Evolutionary conservation across 2,329 filamentous ascomycete species (phyloP), one percentile per base, ranked within the genome.

Genomic region (Dothistroma septosporum): DNA sequence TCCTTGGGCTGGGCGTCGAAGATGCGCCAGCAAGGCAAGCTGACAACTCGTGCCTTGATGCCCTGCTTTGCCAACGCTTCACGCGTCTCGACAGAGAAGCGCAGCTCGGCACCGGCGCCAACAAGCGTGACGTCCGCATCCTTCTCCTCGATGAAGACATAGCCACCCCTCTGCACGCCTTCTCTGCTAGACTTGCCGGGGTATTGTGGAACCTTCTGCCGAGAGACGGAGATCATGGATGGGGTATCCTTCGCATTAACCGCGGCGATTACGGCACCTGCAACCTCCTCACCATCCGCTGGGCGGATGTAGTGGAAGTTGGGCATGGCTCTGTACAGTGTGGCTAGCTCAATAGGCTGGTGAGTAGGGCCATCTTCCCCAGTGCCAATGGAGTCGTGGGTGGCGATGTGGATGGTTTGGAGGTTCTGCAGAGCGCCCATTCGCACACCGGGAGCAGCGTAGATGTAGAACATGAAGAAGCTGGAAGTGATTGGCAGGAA

Each of bases 71-170:
- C 58, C 9, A 74, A 66, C 14, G 72, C 68, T 32, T 76, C 70
- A 5, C 75, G 75, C 1, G 77, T 74, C 22, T 77, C 72, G 2
- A 84, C 68, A 0, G 79, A 80, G 60, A 80, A 79, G 32, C 70
- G 73, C 41, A 83, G 73, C 61, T 83, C 80, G 0, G 80, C 78
- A n/a, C 81, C 80, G 0, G 80, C 78, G 3, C 79, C 79, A 49
- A 82, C 76, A 44, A 83, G 68, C 1, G 80, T 83, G 8, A 80
- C 70, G n/a, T 70, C 69, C 2, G 78, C 76, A 28, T 74, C 61
- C 1, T 69, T 55, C 52, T 77, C 74, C 22, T 76, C 72, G 9
- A 76, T 68, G 56, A 73, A 66, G 12, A 79, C 74, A 44, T 80
- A 80, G 0, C 76, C 78, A 24, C 77, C 77, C 12, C 70, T 73